Evolutionary conservation across 805 yeast species (phyloP).

Genomic region (Yamadazyma tumulicola): DNA sequence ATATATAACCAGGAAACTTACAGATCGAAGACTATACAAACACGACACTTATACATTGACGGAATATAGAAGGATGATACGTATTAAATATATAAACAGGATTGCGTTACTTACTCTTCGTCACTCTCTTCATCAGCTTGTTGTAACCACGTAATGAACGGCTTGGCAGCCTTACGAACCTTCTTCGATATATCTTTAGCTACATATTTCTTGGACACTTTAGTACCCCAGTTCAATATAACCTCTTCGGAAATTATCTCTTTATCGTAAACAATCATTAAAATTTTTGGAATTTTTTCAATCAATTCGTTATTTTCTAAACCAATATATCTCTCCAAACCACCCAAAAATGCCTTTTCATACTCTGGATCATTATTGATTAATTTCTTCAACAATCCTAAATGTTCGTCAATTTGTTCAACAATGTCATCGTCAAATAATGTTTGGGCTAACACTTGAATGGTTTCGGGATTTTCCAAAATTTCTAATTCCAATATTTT

Average conservation of each 20-base stretch:
- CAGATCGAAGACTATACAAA: no score
- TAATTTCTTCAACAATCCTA: slow-evolving; percentile 78
- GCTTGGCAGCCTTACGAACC: slow-evolving; percentile 94
- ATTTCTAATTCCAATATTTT: slow-evolving; percentile 80
- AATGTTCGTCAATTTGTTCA: slow-evolving; percentile 68
- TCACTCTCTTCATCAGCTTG: slow-evolving; percentile 85
- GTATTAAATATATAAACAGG: background rate
- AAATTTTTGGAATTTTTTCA: slow-evolving; percentile 72
- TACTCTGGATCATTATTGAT: slow-evolving; percentile 57
- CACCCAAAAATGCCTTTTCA: slow-evolving; percentile 91
- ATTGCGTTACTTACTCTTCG: slow-evolving; percentile 43
- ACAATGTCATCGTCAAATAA: slow-evolving; percentile 77
- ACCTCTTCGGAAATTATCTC: slow-evolving; percentile 85
- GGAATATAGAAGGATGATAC: background rate
- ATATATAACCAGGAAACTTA: no score
- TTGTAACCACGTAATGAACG: slow-evolving; percentile 91
- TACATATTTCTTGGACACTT: slow-evolving; percentile 88
- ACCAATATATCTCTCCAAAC: slow-evolving; percentile 91
- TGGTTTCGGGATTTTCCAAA: slow-evolving; percentile 65
- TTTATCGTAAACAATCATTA: slow-evolving; percentile 75
- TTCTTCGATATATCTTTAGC: slow-evolving; percentile 89
- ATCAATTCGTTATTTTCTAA: slow-evolving; percentile 68
- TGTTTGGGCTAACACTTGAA: slow-evolving; percentile 89
- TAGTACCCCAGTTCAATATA: slow-evolving; percentile 80
- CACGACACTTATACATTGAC: no score